Evolutionary conservation across 805 yeast species (phyloP).

Genomic region (Spathaspora passalidarum): DNA sequence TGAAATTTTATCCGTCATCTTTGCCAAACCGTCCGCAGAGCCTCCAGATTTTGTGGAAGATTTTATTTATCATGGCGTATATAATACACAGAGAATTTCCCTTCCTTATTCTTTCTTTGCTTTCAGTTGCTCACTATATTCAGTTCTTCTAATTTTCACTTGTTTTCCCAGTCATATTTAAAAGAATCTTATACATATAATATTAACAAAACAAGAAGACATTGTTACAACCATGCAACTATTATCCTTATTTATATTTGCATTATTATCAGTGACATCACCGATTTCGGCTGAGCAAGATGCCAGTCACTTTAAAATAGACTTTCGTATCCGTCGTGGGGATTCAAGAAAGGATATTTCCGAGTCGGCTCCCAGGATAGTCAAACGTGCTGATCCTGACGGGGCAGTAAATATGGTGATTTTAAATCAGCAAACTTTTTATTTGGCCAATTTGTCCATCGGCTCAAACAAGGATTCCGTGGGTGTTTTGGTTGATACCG

Average conservation of each 20-base stretch:
- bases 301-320: background rate
- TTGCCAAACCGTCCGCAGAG: too few species aligned
- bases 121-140: too few species aligned
- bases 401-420: slow-evolving; percentile 17
- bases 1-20: too few species aligned
- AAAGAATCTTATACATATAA: too few species aligned
- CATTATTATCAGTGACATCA: background rate
- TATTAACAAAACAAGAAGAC: background rate
- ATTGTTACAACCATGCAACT: background rate
- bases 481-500: slow-evolving; percentile 38
- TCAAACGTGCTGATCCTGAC: slow-evolving; percentile 13
- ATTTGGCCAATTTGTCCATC: slow-evolving; percentile 23
- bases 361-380: slow-evolving; percentile 12
- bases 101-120: too few species aligned
- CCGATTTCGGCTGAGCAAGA: background rate
- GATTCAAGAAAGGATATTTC: slow-evolving; percentile 7
- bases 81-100: too few species aligned
- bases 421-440: slow-evolving; percentile 26
- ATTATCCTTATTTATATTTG: background rate
- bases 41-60: too few species aligned
- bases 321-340: slow-evolving; percentile 10
- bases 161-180: too few species aligned
- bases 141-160: too few species aligned
- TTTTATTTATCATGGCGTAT: too few species aligned
- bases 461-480: slow-evolving; percentile 28